Percentiles rank a stretch among this genome's conserved stretches.
phyloP scores from a whole-genome alignment of 805 yeast genomes.

The Ogataea pilisensis region DNA sequence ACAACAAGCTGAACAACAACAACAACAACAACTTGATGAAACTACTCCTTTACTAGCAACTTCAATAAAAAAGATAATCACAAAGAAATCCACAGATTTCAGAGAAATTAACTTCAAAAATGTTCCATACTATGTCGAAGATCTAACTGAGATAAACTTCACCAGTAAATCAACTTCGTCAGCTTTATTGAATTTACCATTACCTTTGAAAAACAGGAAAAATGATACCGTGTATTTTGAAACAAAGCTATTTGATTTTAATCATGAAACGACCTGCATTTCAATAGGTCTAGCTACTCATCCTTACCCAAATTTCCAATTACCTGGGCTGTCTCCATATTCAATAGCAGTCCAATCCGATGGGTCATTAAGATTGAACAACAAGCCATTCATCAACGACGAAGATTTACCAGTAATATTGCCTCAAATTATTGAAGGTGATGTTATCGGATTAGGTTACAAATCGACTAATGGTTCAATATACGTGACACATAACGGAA shows the following conservation, averaged over 20 bases:
- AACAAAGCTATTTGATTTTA: conserved; percentile 42
- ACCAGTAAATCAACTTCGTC: conserved; percentile 19
- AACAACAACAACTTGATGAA: conserved; percentile 7
- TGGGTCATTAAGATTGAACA: conserved; percentile 60
- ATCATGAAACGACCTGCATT: conserved; percentile 44
- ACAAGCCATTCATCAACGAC: conserved; percentile 53
- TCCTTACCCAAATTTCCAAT: conserved; percentile 71
- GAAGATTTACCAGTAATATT: conserved; percentile 40
- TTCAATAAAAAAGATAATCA: conserved; percentile 3
- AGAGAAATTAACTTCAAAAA: conserved; percentile 12
- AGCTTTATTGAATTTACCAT: conserved; percentile 29
- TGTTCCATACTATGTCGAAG: conserved; percentile 29
- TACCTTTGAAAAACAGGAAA: conserved; percentile 33
- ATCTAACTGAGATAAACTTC: conserved; percentile 30
- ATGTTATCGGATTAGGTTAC: conserved; percentile 54
- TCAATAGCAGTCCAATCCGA: conserved; percentile 71
- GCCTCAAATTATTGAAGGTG: conserved; percentile 50
- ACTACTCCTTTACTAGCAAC: conserved; percentile 17
- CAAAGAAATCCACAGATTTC: conserved; percentile 9
- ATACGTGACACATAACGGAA: conserved; percentile 54
- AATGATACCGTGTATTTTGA: conserved; percentile 66
- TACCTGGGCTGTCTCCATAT: conserved; percentile 70
- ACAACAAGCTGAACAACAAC: neutral
- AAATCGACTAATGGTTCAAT: conserved; percentile 44
- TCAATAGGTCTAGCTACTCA: conserved; percentile 65